Conservation (phyloP, 225 moss, liverwort and hornwort genomes). For the Bryoerythrophyllum caledonicum region DNA sequence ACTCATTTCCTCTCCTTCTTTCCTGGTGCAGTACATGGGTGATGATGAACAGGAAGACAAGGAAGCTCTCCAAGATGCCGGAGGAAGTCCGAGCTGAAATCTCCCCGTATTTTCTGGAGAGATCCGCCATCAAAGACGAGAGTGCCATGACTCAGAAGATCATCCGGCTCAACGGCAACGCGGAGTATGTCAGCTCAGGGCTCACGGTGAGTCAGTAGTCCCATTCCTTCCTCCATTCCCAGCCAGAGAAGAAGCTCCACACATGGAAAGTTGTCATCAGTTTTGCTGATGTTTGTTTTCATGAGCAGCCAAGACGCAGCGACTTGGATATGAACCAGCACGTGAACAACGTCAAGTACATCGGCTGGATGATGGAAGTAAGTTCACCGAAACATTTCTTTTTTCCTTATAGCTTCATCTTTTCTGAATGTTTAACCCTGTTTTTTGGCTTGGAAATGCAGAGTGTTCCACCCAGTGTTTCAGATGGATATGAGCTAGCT, state of each 20-base stretch:
- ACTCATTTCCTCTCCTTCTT: slow-evolving; percentile 1
- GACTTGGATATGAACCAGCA: slow-evolving; percentile 95
- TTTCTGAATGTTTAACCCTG: background rate
- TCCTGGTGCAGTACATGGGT: slow-evolving; percentile 62
- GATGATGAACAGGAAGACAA: slow-evolving; percentile 69
- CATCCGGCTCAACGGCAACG: slow-evolving; percentile 53
- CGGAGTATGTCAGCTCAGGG: slow-evolving; percentile 50
- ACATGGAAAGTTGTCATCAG: background rate
- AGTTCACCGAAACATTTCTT: background rate
- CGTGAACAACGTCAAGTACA: slow-evolving; percentile 94
- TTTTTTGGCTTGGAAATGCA: slow-evolving; percentile 25
- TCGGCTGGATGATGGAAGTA: slow-evolving; percentile 96
- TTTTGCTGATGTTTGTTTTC: slow-evolving; percentile 20
- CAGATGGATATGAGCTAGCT: slow-evolving; percentile 70
- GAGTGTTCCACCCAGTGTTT: slow-evolving; percentile 65
- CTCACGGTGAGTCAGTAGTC: slow-evolving; percentile 43
- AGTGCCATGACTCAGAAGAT: slow-evolving; percentile 50
- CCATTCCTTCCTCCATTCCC: background rate
- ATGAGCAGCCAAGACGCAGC: slow-evolving; percentile 71
- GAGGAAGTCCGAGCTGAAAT: slow-evolving; percentile 69
- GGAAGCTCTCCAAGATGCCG: slow-evolving; percentile 67
- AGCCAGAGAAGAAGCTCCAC: too few species aligned
- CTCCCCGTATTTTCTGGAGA: slow-evolving; percentile 51
- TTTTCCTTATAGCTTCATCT: too few species aligned
- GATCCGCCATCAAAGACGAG: slow-evolving; percentile 61